Base-by-base conservation (phyloP, 2,329 filamentous ascomycete genomes). In the Cladophialophora carrionii region DNA sequence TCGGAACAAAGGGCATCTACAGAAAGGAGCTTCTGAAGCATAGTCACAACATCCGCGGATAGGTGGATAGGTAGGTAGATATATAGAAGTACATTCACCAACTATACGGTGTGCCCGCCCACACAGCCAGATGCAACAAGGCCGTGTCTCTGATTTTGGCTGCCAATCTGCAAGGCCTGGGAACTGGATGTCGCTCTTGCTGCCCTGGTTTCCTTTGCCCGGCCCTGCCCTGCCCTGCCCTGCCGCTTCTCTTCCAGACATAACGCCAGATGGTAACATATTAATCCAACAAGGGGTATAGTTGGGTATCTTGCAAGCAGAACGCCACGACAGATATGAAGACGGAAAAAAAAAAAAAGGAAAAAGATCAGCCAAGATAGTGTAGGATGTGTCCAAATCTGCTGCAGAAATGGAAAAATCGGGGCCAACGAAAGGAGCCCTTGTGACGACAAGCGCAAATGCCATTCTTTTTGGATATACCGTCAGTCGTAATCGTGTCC, bases 371-470 rank as follows among this genome's bases (percentile, higher is more conserved):
- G 43, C 56, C 56, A 60, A 62, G 26, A 49, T 62, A 29, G 56
- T 63, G 41, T 60, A 26, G 43, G 17, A 43, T 43, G 1, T 60
- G 48, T 61, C 29, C 41, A 61, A 54, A 63, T 63, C 31, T 64
- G 57, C 57, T 61, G 43, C 53, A 55, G 51, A 61, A 57, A 67
- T 29, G 57, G 32, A 54, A 34, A 34, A 34, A 37, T 29, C 14
- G 24, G 57, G 57, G 57, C 57, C 22, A 43, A 22, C 31, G 34
- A 46, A 51, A 26, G 57, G 53, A 55, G 61, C 63, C 64, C 54
- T 32, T 59, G 37, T 65, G 64, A 67, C 67, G 67, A 67, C 64
- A 62, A 53, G 59, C 41, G 64, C 61, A 65, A 60, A 67, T 64
- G 58, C 62, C 58, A 54, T 12, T 51, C 26, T 29, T 63, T 52